A percentile compares a stretch with the other conserved stretches of the same genome.
Conservation (phyloP, 106 monocot species). For the Dioscorea zingiberensis region DNA sequence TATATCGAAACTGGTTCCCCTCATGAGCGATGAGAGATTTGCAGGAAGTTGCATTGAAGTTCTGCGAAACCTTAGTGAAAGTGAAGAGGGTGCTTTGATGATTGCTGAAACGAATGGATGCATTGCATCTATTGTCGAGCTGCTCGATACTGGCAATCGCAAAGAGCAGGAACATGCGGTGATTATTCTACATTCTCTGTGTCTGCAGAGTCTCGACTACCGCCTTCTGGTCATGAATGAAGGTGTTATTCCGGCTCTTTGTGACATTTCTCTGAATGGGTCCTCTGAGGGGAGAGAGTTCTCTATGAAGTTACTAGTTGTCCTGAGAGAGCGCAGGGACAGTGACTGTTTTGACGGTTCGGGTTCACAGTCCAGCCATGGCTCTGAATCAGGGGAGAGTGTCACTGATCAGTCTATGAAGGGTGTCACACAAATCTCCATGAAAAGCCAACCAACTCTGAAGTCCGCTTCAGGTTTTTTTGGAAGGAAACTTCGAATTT, state of each 20-base stretch:
- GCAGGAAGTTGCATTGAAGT: constrained; percentile 40
- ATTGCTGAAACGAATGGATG: constrained; percentile 43
- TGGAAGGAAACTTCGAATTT: constrained; percentile 24
- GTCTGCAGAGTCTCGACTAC: constrained; percentile 36
- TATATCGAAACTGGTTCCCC: constrained; percentile 32
- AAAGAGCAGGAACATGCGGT: constrained; percentile 65
- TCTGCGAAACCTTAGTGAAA: constrained; percentile 33
- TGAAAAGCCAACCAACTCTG: constrained; percentile 9
- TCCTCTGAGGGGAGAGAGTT: constrained; percentile 33
- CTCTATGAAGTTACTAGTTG: constrained; percentile 48
- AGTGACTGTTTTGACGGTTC: background rate
- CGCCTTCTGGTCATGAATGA: constrained; percentile 68
- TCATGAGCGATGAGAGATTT: constrained; percentile 29
- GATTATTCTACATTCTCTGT: constrained; percentile 40
- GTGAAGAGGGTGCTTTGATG: constrained; percentile 33
- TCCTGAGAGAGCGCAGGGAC: constrained; percentile 51
- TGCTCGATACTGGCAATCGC: constrained; percentile 47
- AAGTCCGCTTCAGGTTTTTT: constrained; percentile 36
- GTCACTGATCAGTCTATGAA: background rate
- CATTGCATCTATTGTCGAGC: constrained; percentile 44
- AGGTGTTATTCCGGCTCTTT: constrained; percentile 74
- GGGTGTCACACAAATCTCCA: constrained; percentile 1
- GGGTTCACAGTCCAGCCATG: background rate
- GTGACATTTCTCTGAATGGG: constrained; percentile 75
- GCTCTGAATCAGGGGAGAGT: background rate